Base-by-base conservation (phyloP, 2,329 filamentous ascomycete species). In the Trichoderma harzianum region DNA sequence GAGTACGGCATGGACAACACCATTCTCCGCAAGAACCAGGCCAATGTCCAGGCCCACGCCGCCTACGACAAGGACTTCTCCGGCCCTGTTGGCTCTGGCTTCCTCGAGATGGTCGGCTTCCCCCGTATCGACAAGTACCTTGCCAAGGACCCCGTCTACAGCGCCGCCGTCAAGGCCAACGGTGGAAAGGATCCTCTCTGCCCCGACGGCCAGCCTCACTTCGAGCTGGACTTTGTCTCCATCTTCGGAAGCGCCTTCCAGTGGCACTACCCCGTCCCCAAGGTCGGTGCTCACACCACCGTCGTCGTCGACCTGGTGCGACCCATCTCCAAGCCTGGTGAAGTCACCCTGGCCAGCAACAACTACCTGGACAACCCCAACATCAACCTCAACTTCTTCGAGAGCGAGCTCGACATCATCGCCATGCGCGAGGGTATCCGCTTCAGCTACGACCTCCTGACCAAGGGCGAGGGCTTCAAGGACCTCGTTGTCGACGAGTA, bases 371-470 rank as follows among this genome's bases (percentile, higher is more conserved):
- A 86, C 63, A 84, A 87, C 62, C 87, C 90, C 1, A 81, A 87
- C 60, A 90, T 91, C 77, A 85, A 86, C 77, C 85, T 90, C 77
- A 88, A 89, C 80, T 90, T 87, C 79, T 89, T 87, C 82, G 81
- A 82, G 53, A 80, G 85, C n/a, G 86, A 87, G 43, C 82, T 89
- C 1, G 84, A 85, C 74, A 82, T 91, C n/a, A 78, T 90, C 21
- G 88, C 85, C 3, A 81, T 91, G 79, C 85, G 87, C 30, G 87
- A 90, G 76, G 88, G 88, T 21, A 83, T 90, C 24, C 82, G 87
- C 18, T 88, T 83, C 76, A 81, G 82, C 8, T 86, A 89, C 78
- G 87, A 91, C 74, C 80, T 91, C n/a, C 75, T 91, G 2, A 87
- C 81, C 47, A 86, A 84, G 8, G 88, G 88, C 1, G 85, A 86